Percentiles rank a stretch among this genome's conserved stretches.
Evolutionary conservation across 805 yeast species (phyloP).

Genomic region (Candida incommunis): DNA sequence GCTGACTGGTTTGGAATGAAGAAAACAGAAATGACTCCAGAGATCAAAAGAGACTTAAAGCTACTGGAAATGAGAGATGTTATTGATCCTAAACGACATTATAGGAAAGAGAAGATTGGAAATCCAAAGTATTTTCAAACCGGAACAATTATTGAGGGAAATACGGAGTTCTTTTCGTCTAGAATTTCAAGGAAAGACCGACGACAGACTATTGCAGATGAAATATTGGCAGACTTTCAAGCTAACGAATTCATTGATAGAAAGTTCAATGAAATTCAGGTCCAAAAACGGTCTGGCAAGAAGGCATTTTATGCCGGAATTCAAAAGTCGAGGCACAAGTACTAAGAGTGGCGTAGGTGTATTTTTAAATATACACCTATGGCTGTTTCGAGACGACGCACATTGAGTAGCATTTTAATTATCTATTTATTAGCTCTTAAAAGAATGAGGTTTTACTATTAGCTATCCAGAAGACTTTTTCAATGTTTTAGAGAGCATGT

Average conservation of each 20-base stretch:
- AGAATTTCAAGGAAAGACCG: constrained; percentile 59
- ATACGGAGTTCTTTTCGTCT: constrained; percentile 59
- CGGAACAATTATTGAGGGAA: constrained; percentile 78
- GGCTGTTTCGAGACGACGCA: too few relatives aligned
- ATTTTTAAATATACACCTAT: too few relatives aligned
- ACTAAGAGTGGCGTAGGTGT: too few relatives aligned
- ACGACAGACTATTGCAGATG: constrained; percentile 67
- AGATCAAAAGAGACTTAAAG: constrained; percentile 60
- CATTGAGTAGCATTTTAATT: too few relatives aligned
- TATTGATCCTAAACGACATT: constrained; percentile 89
- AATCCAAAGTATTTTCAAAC: constrained; percentile 71
- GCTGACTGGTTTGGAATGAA: constrained; percentile 72
- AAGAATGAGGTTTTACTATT: too few relatives aligned
- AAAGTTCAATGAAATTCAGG: constrained; percentile 70
- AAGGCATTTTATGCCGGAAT: constrained; percentile 51
- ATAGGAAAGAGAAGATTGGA: constrained; percentile 65
- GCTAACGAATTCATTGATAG: constrained; percentile 69
- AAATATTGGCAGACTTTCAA: constrained; percentile 59
- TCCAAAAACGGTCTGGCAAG: constrained; percentile 46
- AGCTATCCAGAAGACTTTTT: too few relatives aligned
- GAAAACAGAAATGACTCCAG: constrained; percentile 57
- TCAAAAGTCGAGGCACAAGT: constrained; percentile 42
- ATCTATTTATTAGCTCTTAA: too few relatives aligned
- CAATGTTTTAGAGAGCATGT: too few relatives aligned
- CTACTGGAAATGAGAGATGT: constrained; percentile 78